Conservation (phyloP, 371 early-diverging fungal genomes). For the Mortierella sp. region DNA sequence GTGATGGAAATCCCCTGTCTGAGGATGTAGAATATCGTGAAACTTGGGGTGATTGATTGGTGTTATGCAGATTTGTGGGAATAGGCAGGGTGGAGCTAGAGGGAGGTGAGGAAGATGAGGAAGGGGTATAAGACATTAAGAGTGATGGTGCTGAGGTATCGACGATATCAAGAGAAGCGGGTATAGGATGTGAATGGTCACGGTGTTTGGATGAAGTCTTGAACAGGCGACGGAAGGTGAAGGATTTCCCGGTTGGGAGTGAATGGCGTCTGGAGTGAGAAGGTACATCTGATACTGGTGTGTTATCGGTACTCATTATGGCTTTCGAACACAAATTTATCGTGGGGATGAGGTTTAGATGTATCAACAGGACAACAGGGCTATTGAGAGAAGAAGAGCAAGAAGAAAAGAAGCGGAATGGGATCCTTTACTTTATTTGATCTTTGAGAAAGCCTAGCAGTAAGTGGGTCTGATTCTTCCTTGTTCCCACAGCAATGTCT, state of each 20-base stretch:
- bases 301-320: not conserved
- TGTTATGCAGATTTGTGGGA: not conserved
- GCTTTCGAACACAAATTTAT: not conserved
- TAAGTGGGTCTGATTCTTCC: no score
- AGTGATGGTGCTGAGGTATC: not conserved
- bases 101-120: slow-evolving; percentile 2
- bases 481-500: no score
- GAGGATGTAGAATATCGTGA: slow-evolving; percentile 1
- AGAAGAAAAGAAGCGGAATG: no score
- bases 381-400: no score
- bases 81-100: not conserved
- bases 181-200: not conserved
- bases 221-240: slow-evolving; percentile 13
- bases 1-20: not conserved
- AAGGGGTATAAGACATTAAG: not conserved
- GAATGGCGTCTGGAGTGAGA: slow-evolving; percentile 7
- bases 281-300: not conserved
- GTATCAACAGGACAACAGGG: no score
- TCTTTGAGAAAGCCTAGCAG: no score
- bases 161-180: not conserved
- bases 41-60: not conserved
- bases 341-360: no score
- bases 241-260: slow-evolving; percentile 4
- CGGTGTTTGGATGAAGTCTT: slow-evolving; percentile 7
- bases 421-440: no score